Conservation (phyloP, 441 rosid species). For the California macrophylla region DNA sequence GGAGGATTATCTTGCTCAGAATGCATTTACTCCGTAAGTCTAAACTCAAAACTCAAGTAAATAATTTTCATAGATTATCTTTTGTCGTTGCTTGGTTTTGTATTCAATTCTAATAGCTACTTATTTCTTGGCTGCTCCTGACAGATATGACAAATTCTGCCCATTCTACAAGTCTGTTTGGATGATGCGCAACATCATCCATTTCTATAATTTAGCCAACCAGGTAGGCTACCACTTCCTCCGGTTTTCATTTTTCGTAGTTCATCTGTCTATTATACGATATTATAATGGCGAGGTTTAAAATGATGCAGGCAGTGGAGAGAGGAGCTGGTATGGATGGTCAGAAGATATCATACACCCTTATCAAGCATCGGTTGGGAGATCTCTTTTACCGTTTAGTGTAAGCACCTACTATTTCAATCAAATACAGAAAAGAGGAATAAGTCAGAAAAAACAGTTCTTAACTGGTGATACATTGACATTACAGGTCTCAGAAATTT, state of each 20-base stretch:
- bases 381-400: conserved; percentile 95
- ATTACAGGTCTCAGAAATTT: conserved; percentile 88
- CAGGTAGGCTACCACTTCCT: conserved; percentile 42
- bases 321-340: conserved; percentile 99
- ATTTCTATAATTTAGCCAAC: conserved; percentile 88
- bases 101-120: not conserved
- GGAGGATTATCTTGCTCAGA: conserved; percentile 97
- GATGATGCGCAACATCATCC: conserved; percentile 99
- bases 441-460: not conserved
- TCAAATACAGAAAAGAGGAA: not conserved
- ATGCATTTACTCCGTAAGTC: conserved; percentile 90
- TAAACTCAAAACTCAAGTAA: not conserved
- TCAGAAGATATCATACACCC: conserved; percentile 84
- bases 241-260: not conserved
- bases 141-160: conserved; percentile 90
- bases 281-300: conserved; percentile 16
- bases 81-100: not conserved
- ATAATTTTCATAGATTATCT: conserved; percentile 23
- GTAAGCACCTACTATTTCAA: conserved; percentile 37
- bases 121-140: not conserved
- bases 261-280: conserved; percentile 17
- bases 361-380: conserved; percentile 88
- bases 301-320: conserved; percentile 70
- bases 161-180: conserved; percentile 99
- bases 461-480: not conserved